Base-by-base conservation (phyloP, 2,329 filamentous ascomycete genomes). In the Aspergillus eucalypticola region DNA sequence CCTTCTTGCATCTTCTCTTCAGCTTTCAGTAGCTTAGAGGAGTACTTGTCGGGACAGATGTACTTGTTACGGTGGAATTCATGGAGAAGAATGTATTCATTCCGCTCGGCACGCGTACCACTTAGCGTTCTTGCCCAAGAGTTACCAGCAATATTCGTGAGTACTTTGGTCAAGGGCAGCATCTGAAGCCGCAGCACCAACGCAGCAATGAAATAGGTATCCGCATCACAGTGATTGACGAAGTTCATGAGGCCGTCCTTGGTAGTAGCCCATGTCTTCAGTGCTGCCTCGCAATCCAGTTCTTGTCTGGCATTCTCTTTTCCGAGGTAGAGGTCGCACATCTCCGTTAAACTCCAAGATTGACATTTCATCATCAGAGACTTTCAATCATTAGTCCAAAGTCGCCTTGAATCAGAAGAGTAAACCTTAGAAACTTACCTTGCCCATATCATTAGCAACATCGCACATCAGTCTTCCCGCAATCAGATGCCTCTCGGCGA, bases 51-150 rank as follows among this genome's bases (percentile, higher is more conserved):
- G 0, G 95, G 95, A 73, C 92, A 97, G 62, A 99, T 97, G 73
- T 96, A 99, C 76, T 97, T 98, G 78, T 95, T 97, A 64, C 90
- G 89, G 74, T 97, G 86, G 73, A 99, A 99, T 71, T 98, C 94
- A 69, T 99, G 95, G 5, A 99, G 85, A 73, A 99, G 73, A 91
- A 99, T 99, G 83, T 96, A 99, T 79, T 99, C 95, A 78, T 99
- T 99, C 38, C 95, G 90, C 80, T 99, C 95, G 8, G 95, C 95
- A 73, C 95, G 89, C 19, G 95, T 99, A 76, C 95, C 95, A 39
- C 92, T 97, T 42, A 99, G 81, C 2, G 95, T 99, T 73, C 95
- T 88, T 57, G 94, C 94, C 95, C 95, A 99, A 1, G 95, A 98
- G 76, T 99, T 99, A 68, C 95, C 95, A 63, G 95, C 95, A 74